Conservation (phyloP, 129 eudicot genomes). For the Escallonia rubra region DNA sequence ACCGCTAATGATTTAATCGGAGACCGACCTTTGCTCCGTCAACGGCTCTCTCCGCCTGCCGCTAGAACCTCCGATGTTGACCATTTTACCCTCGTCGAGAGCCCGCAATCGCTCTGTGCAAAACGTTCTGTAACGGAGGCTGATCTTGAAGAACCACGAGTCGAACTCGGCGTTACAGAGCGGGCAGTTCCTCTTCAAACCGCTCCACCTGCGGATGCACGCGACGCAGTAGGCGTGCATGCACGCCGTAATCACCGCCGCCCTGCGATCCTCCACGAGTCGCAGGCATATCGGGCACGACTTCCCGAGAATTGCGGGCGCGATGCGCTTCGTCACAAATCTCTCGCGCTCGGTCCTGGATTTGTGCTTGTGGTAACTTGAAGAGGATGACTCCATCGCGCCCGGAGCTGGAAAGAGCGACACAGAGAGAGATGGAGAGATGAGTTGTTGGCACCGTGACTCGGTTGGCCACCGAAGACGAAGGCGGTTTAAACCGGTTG, state of each 20-base stretch:
- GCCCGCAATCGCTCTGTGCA: constrained; percentile 27
- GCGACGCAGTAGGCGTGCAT: constrained; percentile 59
- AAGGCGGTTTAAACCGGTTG: too few relatives aligned
- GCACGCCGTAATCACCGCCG: constrained; percentile 50
- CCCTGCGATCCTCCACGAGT: constrained; percentile 19
- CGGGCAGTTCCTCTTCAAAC: constrained; percentile 58
- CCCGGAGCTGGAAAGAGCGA: too few relatives aligned
- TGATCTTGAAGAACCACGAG: constrained; percentile 39
- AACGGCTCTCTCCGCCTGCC: constrained; percentile 20
- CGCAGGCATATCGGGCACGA: constrained; percentile 56
- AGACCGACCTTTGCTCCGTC: constrained; percentile 23
- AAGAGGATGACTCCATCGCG: constrained; percentile 26
- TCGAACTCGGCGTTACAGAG: constrained; percentile 52
- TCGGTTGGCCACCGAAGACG: neutral
- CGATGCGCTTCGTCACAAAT: constrained; percentile 16
- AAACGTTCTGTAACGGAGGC: constrained; percentile 23
- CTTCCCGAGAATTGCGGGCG: constrained; percentile 30
- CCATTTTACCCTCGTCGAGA: constrained; percentile 14
- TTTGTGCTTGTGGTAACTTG: neutral
- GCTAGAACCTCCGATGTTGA: neutral
- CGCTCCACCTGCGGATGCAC: constrained; percentile 67
- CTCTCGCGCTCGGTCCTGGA: neutral
- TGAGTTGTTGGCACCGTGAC: neutral
- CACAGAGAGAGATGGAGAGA: too few relatives aligned
- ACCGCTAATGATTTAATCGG: neutral